phyloP scores from a whole-genome alignment of 2,329 filamentous ascomycete species.

The Pseudocercospora macadamiae region DNA sequence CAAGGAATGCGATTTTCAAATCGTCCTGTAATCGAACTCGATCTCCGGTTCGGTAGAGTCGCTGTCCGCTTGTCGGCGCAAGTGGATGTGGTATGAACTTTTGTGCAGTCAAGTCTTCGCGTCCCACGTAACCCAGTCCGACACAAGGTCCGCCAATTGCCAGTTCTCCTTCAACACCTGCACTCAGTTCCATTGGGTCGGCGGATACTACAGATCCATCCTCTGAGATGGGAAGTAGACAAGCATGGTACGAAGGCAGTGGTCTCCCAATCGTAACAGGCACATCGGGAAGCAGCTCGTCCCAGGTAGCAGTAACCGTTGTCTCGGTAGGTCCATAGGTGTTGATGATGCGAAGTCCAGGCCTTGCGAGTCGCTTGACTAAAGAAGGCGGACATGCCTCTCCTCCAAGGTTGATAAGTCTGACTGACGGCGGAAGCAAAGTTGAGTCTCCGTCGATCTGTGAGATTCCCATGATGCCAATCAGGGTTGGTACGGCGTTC shows the following conservation, averaged over 20 bases:
- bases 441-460: constrained; percentile 17
- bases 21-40: constrained; percentile 27
- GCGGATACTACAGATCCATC: constrained; percentile 9
- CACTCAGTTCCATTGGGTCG: constrained; percentile 20
- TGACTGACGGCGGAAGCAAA: constrained; percentile 23
- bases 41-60: constrained; percentile 29
- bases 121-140: constrained; percentile 28
- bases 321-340: constrained; percentile 32
- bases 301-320: constrained; percentile 28
- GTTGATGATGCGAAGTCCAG: constrained; percentile 27
- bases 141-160: constrained; percentile 30
- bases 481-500: constrained; percentile 30
- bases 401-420: constrained; percentile 29
- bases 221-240: constrained; percentile 24
- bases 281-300: constrained; percentile 24
- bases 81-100: constrained; percentile 32
- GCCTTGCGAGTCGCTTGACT: constrained; percentile 25
- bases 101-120: constrained; percentile 26
- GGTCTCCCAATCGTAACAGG: constrained; percentile 30
- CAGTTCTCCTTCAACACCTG: constrained; percentile 27
- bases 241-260: constrained; percentile 28
- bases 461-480: constrained; percentile 26
- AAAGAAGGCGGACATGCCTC: constrained; percentile 27
- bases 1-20: constrained; percentile 57
- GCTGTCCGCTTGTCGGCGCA: constrained; percentile 15